Percentiles rank a stretch among this genome's conserved stretches.
These are phyloP conservation scores for Geranium incanum DNA, from an alignment of 441 rosid genomes.

Conservation along the genomic window DNA sequence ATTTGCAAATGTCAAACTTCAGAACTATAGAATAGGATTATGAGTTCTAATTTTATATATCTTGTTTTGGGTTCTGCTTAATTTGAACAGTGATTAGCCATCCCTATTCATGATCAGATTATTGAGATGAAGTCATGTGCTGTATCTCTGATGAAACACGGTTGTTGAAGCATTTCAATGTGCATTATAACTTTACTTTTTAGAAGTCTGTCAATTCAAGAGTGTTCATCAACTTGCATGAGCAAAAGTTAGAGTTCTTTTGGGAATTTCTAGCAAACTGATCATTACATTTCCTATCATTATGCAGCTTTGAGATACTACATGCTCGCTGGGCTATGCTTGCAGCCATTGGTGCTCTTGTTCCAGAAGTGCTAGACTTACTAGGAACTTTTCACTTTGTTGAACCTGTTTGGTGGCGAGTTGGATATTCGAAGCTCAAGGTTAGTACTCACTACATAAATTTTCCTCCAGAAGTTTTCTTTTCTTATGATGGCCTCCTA, in stretches of 20 bases:
- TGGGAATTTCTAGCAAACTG: not conserved
- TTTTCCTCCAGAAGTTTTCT: not conserved
- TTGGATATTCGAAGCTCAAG: conserved; percentile 89
- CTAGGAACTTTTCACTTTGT: conserved; percentile 59
- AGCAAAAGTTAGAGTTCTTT: not conserved
- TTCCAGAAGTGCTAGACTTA: conserved; percentile 68
- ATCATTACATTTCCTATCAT: conserved; percentile 12
- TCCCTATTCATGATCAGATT: not conserved
- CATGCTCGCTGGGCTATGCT: conserved; percentile 99
- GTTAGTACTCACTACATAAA: conserved; percentile 21
- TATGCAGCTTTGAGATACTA: conserved; percentile 73
- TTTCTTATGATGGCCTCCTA: conserved; percentile 2
- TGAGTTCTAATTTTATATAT: conserved; percentile 1
- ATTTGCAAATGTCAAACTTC: not conserved
- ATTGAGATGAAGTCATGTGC: not conserved
- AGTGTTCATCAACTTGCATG: not conserved
- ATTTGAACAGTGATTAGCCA: not conserved
- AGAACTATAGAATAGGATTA: conserved; percentile 2
- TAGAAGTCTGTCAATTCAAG: not conserved
- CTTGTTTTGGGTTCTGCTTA: conserved; percentile 8
- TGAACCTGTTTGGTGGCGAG: conserved; percentile 94
- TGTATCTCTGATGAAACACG: not conserved
- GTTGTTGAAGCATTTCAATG: not conserved
- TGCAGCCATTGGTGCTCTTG: conserved; percentile 79
- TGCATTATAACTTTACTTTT: not conserved